phyloP scores from a whole-genome alignment of 257 asterid genomes.

The Coffea canephora region DNA sequence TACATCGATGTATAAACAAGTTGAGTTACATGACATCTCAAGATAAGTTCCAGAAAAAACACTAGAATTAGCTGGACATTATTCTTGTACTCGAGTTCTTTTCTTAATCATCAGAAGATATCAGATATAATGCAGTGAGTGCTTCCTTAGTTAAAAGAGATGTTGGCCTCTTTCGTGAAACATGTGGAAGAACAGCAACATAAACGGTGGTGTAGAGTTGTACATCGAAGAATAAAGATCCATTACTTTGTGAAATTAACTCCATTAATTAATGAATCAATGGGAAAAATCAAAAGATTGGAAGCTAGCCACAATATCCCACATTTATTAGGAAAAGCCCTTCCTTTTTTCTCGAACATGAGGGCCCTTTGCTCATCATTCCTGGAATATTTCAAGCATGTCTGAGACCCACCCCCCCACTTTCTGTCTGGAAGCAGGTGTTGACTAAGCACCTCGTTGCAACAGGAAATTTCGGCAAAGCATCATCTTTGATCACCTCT shows the following conservation, averaged over 20 bases:
- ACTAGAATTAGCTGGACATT: neutral
- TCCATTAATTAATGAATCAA: neutral
- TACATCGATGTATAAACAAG: too few relatives aligned
- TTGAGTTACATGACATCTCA: neutral
- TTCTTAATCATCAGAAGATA: neutral
- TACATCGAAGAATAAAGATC: neutral
- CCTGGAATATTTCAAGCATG: constrained; percentile 59
- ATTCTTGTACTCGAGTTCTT: neutral
- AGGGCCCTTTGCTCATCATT: constrained; percentile 63
- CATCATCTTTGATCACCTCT: constrained; percentile 13
- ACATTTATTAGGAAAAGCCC: constrained; percentile 7
- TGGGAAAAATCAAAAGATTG: neutral
- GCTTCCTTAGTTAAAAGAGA: neutral
- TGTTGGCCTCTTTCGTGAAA: constrained; percentile 1
- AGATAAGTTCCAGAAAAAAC: neutral
- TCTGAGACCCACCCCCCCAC: constrained; percentile 44
- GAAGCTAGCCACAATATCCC: neutral
- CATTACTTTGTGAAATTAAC: neutral
- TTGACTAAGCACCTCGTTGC: constrained; percentile 46
- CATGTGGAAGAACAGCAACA: constrained; percentile 22
- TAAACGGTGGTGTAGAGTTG: neutral
- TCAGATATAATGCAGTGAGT: neutral
- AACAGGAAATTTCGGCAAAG: neutral
- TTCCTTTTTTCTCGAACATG: constrained; percentile 20
- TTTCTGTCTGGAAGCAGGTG: constrained; percentile 56